These are phyloP conservation scores for Debaryomyces fabryi DNA, from an alignment of 1,139 yeast species.

Conservation along the genomic window DNA sequence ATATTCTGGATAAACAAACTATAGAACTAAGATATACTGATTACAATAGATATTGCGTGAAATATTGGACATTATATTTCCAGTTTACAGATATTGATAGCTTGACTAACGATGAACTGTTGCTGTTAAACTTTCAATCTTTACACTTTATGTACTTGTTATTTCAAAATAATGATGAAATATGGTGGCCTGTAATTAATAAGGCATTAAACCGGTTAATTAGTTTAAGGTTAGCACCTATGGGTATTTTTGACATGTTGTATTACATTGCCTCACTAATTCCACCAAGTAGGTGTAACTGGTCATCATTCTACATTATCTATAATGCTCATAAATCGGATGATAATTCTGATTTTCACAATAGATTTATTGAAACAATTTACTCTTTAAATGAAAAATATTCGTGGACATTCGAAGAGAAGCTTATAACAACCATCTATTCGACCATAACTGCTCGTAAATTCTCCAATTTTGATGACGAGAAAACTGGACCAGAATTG, in stretches of 20 bases:
- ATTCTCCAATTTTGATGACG: conserved; percentile 45
- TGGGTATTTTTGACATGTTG: conserved; percentile 11
- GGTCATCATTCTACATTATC: conserved; percentile 31
- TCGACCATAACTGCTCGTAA: conserved; percentile 33
- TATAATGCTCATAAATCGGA: conserved; percentile 20
- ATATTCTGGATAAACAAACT: conserved; percentile 8
- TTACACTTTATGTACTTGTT: conserved; percentile 18
- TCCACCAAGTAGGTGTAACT: conserved; percentile 18
- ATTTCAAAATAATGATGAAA: conserved; percentile 10
- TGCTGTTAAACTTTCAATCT: conserved; percentile 16
- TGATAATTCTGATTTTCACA: conserved; percentile 23
- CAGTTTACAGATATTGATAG: conserved; percentile 7
- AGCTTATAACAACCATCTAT: conserved; percentile 33
- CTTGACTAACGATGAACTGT: background rate
- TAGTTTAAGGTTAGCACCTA: background rate
- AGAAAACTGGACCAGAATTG: conserved; percentile 27
- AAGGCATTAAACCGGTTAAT: conserved; percentile 13
- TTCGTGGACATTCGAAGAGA: conserved; percentile 44
- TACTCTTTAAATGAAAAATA: conserved; percentile 29
- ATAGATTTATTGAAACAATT: conserved; percentile 33
- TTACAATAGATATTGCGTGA: background rate
- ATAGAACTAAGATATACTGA: background rate
- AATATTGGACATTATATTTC: conserved; percentile 12
- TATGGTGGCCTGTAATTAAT: conserved; percentile 26
- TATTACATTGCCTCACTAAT: conserved; percentile 18